Evolutionary conservation across 805 yeast genomes (phyloP).

Genomic region (Pichia kluyveri): DNA sequence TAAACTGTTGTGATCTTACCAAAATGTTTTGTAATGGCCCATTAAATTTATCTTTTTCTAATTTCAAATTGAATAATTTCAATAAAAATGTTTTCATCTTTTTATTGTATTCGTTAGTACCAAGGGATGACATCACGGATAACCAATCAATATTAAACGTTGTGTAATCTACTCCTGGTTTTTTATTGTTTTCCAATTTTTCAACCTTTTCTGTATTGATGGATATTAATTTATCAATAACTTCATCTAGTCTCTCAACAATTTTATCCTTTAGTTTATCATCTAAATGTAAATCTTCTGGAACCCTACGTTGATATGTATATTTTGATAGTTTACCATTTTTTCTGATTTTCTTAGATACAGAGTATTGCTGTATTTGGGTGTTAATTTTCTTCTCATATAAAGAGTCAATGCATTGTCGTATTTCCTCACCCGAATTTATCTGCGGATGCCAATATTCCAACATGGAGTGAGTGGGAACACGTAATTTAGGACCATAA

Average conservation of each 20-base stretch:
- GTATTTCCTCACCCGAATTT: slow-evolving; percentile 2
- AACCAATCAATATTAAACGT: slow-evolving; percentile 6
- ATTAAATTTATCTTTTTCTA: slow-evolving; percentile 1
- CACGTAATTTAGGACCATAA: not conserved
- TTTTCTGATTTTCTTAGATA: not conserved
- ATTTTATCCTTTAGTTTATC: slow-evolving; percentile 9
- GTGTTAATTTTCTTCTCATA: slow-evolving; percentile 6
- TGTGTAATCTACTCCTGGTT: too few relatives aligned
- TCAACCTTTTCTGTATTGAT: not conserved
- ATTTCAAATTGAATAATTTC: slow-evolving; percentile 2
- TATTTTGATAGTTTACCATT: not conserved
- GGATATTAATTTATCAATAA: slow-evolving; percentile 14
- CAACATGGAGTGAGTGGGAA: slow-evolving; percentile 1
- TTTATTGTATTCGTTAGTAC: not conserved
- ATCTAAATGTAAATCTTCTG: slow-evolving; percentile 10
- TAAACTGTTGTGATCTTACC: not conserved
- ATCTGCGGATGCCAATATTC: slow-evolving; percentile 6
- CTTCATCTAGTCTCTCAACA: slow-evolving; percentile 11
- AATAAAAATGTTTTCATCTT: not conserved
- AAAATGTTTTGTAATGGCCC: slow-evolving; percentile 1
- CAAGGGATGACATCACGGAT: slow-evolving; percentile 1
- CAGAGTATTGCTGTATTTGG: not conserved
- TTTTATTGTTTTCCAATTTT: not conserved
- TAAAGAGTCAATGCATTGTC: slow-evolving; percentile 5
- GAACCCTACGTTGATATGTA: not conserved